Percentiles rank a stretch among this genome's conserved stretches.
phyloP scores from a whole-genome alignment of 441 rosid species.

The Sinapis alba region DNA sequence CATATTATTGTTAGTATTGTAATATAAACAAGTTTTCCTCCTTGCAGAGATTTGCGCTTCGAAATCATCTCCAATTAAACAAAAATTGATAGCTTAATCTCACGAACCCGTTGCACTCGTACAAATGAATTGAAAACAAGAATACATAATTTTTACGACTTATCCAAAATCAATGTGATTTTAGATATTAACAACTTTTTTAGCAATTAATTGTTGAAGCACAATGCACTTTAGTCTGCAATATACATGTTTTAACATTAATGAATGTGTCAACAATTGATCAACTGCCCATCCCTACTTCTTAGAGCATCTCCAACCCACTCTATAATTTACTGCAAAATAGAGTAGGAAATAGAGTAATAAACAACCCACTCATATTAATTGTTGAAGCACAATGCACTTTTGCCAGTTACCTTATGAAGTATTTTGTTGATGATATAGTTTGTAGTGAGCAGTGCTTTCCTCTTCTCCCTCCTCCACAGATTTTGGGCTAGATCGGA shows the following conservation, averaged over 20 bases:
- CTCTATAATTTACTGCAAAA: too few species aligned
- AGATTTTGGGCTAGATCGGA: too few species aligned
- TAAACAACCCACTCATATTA: too few species aligned
- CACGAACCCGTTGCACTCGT: background rate
- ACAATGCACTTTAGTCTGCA: background rate
- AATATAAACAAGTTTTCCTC: background rate
- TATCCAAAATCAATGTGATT: background rate
- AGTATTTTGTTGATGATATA: too few species aligned
- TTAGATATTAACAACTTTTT: background rate
- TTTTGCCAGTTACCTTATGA: too few species aligned
- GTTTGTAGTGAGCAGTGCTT: too few species aligned
- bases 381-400: too few species aligned
- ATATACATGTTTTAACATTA: background rate
- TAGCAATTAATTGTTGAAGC: background rate
- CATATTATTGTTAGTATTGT: background rate
- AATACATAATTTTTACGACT: background rate
- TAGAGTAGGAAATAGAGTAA: too few species aligned
- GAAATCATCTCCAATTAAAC: background rate
- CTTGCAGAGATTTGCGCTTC: background rate
- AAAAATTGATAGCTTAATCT: background rate
- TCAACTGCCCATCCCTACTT: background rate
- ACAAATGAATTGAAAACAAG: background rate
- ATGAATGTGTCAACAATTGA: background rate
- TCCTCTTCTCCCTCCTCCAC: too few species aligned
- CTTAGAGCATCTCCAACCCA: too few species aligned